Evolutionary conservation across 257 asterid species (phyloP).

Genomic region (Ophiorrhiza pumila): DNA sequence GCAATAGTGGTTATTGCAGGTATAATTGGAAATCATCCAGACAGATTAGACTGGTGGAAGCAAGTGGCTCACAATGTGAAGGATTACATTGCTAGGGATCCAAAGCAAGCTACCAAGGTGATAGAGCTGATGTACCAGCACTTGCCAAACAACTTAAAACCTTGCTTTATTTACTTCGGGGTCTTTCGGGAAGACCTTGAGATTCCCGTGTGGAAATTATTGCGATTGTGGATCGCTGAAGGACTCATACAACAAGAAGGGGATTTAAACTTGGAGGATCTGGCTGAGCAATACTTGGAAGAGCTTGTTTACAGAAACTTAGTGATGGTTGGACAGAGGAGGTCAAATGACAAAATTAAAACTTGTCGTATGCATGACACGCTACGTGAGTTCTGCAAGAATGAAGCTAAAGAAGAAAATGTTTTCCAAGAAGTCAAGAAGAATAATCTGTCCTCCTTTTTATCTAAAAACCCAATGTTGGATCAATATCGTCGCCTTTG

Average conservation of each 20-base stretch:
- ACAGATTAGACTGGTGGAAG: constrained; percentile 20
- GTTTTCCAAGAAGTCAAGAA: constrained; percentile 1
- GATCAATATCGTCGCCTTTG: constrained; percentile 1
- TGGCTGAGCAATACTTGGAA: constrained; percentile 15
- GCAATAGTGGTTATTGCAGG: constrained; percentile 34
- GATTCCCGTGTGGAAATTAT: constrained; percentile 17
- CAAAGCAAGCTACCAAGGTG: neutral
- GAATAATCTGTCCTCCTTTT: neutral
- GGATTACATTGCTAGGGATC: constrained; percentile 3
- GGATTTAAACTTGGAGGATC: constrained; percentile 16
- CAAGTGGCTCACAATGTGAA: constrained; percentile 17
- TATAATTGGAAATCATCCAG: constrained; percentile 8
- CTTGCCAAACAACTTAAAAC: constrained; percentile 19
- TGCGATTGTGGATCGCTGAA: constrained; percentile 27
- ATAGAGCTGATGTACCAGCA: constrained; percentile 21
- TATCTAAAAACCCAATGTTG: neutral
- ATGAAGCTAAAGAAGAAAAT: neutral
- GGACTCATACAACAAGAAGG: constrained; percentile 20
- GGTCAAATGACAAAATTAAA: neutral
- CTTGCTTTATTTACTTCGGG: constrained; percentile 26
- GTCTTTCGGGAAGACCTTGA: constrained; percentile 16
- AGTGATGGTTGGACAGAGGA: constrained; percentile 4
- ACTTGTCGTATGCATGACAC: constrained; percentile 12
- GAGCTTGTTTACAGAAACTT: constrained; percentile 19
- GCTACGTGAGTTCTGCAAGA: constrained; percentile 3